Conservation (phyloP, 106 monocot species). For the Chionographis japonica region DNA sequence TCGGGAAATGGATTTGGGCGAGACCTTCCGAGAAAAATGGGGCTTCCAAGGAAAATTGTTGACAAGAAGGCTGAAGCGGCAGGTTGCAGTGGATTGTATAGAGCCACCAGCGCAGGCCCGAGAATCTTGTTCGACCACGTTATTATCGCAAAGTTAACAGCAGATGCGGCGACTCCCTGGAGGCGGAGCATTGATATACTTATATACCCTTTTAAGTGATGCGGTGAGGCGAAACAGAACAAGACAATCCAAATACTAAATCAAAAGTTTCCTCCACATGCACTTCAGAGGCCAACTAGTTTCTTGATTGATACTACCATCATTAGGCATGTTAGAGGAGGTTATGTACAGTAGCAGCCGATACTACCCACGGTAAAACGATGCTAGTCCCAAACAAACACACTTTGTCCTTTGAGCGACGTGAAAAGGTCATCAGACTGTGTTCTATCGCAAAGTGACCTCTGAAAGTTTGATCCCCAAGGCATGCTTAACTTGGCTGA, state of each 20-base stretch:
- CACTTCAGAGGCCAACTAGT: no score
- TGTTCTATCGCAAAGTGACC: no score
- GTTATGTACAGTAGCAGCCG: no score
- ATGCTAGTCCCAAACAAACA: no score
- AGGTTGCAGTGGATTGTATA: constrained; percentile 87
- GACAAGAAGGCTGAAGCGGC: constrained; percentile 68
- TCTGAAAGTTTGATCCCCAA: no score
- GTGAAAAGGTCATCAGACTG: no score
- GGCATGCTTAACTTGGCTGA: no score
- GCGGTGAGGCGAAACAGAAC: not conserved
- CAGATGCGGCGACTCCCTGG: constrained; percentile 65
- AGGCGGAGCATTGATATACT: not conserved
- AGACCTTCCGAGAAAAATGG: constrained; percentile 91
- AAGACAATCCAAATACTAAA: not conserved
- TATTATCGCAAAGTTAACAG: constrained; percentile 63
- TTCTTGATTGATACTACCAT: no score
- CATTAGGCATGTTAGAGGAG: no score
- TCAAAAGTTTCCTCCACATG: no score
- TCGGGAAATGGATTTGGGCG: not conserved
- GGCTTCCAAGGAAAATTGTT: constrained; percentile 66
- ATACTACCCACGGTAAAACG: no score
- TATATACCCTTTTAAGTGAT: not conserved
- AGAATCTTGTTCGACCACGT: constrained; percentile 82
- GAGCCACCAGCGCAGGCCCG: constrained; percentile 75
- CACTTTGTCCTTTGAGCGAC: no score